Evolutionary conservation across 371 early-diverging fungal genomes (phyloP).

Genomic region (Mortierella sp.): DNA sequence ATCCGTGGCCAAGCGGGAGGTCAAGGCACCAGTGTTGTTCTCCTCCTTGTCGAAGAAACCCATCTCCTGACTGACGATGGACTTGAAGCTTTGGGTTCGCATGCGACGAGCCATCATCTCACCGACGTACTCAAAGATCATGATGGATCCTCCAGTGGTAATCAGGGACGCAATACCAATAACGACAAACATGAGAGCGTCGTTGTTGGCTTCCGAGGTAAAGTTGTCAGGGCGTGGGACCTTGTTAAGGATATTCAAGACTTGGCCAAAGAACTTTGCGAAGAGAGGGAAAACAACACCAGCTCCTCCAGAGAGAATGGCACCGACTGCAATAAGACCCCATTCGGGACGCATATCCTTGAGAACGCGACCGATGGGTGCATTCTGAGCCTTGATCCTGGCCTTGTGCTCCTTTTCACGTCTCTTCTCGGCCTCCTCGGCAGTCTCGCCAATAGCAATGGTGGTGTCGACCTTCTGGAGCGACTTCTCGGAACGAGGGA

Average conservation of each 20-base stretch:
- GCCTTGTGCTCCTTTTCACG: conserved; percentile 63
- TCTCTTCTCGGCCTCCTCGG: conserved; percentile 62
- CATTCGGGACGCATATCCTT: conserved; percentile 68
- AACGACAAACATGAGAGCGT: conserved; percentile 72
- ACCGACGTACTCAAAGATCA: conserved; percentile 59
- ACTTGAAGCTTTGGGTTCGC: conserved; percentile 67
- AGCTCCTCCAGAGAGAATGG: conserved; percentile 38
- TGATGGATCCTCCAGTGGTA: conserved; percentile 62
- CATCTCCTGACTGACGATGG: conserved; percentile 85
- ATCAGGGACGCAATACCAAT: conserved; percentile 69
- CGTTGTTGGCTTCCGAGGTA: conserved; percentile 58
- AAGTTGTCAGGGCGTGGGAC: background rate
- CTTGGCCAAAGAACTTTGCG: conserved; percentile 62
- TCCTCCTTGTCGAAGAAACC: conserved; percentile 89
- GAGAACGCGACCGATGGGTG: conserved; percentile 64
- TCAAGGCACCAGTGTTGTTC: conserved; percentile 87
- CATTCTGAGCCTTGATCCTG: conserved; percentile 60
- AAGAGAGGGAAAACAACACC: conserved; percentile 65
- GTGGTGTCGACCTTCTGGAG: conserved; percentile 45
- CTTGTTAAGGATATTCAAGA: conserved; percentile 44
- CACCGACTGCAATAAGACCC: conserved; percentile 44
- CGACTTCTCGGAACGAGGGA: conserved; percentile 42
- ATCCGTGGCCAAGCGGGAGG: conserved; percentile 87
- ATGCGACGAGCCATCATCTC: conserved; percentile 73
- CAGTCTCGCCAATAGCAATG: conserved; percentile 53